Evolutionary conservation across 331 rosid genomes (phyloP), one percentile per base, ranked within the genome.

Genomic region (Quercus tomentella): DNA sequence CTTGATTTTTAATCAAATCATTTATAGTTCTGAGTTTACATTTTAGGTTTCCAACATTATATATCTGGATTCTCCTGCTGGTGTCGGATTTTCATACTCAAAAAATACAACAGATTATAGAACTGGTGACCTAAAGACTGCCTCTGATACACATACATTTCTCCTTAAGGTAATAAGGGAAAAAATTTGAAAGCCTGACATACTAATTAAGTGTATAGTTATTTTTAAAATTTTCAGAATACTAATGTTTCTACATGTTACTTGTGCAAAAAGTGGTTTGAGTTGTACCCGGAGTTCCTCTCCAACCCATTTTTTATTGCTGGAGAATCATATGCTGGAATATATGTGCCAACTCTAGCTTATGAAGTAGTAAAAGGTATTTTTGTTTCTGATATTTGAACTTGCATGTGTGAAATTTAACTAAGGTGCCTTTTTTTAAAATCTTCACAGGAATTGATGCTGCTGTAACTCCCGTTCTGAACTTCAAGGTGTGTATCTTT

Each of bases 61-160:
- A 88, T 93, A 93, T 86, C 73, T 95, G 93, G 99, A 95, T 84
- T 95, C 99, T 77, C 99, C 99, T 43, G 98, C 92, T 87, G 99
- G 99, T 76, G 98, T 91, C 79, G 99, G 99, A 9, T 80, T 88
- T 25, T 95, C 98, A 41, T 95, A 93, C 90, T 93, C 99, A 15
- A 35, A 88, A 66, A 91, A 89, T 83, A 21, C 35, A 67, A 76
- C 88, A 30, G 98, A 93, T 84, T 95, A 95, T 67, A 2, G 0
- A 49, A 95, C 99, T 37, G 98, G 98, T 45, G 99, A 95, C 84
- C 25, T 28, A 71, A 83, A 95, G 86, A 95, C 99, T 72, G 99
- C 98, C 45, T 60, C 83, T 70, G 99, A 95, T 81, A 16, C 92
- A 30, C 96, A 95, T 17, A 72, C 88, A 60, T 95, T 95, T 86